Evolutionary conservation across 441 rosid genomes (phyloP).

Genomic region (Mallotus japonicus): DNA sequence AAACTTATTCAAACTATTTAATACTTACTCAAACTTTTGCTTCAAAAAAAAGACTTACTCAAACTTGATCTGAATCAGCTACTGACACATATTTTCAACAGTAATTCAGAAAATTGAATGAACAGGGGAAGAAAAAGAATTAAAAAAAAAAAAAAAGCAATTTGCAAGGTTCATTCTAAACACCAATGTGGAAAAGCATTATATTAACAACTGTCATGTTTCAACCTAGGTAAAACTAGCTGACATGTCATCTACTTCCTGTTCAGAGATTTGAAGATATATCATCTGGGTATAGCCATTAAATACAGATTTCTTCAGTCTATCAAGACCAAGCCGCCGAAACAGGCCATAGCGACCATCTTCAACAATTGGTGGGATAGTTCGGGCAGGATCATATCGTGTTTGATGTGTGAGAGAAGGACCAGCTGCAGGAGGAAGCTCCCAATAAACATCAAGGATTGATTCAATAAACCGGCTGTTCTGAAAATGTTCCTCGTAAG

Average conservation of each 20-base stretch:
- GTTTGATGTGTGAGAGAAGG: slow-evolving; percentile 94
- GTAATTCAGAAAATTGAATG: neutral
- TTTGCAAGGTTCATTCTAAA: slow-evolving; percentile 3
- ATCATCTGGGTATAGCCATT: slow-evolving; percentile 99
- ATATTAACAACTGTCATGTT: slow-evolving; percentile 33
- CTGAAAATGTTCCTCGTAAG: slow-evolving; percentile 68
- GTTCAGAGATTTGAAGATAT: slow-evolving; percentile 70
- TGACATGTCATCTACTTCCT: slow-evolving; percentile 20
- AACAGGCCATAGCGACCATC: slow-evolving; percentile 77
- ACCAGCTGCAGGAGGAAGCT: slow-evolving; percentile 89
- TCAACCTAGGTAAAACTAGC: slow-evolving; percentile 19
- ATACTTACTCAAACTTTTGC: too few species aligned
- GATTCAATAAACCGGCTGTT: slow-evolving; percentile 79
- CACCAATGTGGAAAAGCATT: slow-evolving; percentile 26
- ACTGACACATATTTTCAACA: too few species aligned
- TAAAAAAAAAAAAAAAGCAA: neutral
- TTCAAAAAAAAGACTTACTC: too few species aligned
- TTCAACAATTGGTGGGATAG: slow-evolving; percentile 71
- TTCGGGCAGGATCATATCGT: slow-evolving; percentile 84
- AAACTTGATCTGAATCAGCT: too few species aligned
- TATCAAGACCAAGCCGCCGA: slow-evolving; percentile 68
- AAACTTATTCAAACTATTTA: too few species aligned
- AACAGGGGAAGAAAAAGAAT: neutral
- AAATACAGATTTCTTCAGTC: slow-evolving; percentile 72
- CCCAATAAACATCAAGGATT: slow-evolving; percentile 83